A percentile compares a stretch with the other conserved stretches of the same genome.
These are phyloP conservation scores for Eremomyces bilateralis DNA, from an alignment of 495 filamentous ascomycete species.

Conservation along the genomic window DNA sequence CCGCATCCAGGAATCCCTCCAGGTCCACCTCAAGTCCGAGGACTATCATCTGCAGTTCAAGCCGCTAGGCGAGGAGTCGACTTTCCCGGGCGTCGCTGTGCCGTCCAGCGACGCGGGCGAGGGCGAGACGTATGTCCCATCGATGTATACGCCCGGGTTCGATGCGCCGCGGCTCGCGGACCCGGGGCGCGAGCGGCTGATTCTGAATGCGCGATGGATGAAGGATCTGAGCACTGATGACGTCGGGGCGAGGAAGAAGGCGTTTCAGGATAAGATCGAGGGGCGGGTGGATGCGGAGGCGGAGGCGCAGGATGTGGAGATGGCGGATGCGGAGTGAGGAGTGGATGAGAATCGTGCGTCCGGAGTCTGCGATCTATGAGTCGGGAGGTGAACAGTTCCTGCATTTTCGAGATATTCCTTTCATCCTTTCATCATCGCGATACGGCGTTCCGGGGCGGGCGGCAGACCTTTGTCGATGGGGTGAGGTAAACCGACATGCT, in stretches of 20 bases:
- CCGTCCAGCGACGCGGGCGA: slow-evolving; percentile 4
- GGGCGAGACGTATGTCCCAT: slow-evolving; percentile 24
- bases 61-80: neutral
- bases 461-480: too few relatives aligned
- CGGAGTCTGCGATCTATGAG: too few relatives aligned
- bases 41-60: neutral
- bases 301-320: slow-evolving; percentile 7
- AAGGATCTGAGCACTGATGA: slow-evolving; percentile 45
- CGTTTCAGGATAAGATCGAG: slow-evolving; percentile 20
- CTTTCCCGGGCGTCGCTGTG: neutral
- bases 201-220: slow-evolving; percentile 60
- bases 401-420: too few relatives aligned
- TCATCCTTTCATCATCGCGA: too few relatives aligned
- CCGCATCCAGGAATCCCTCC: slow-evolving; percentile 5
- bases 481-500: too few relatives aligned
- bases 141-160: too few relatives aligned
- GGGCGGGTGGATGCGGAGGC: neutral
- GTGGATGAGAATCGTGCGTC: too few relatives aligned
- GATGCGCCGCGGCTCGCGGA: slow-evolving; percentile 27
- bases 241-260: slow-evolving; percentile 44
- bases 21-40: neutral
- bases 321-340: too few relatives aligned
- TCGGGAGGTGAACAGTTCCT: too few relatives aligned
- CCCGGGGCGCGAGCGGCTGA: slow-evolving; percentile 45
- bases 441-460: too few relatives aligned